Evolutionary conservation across 495 filamentous ascomycete genomes (phyloP).

Genomic region (Letharia lupina): DNA sequence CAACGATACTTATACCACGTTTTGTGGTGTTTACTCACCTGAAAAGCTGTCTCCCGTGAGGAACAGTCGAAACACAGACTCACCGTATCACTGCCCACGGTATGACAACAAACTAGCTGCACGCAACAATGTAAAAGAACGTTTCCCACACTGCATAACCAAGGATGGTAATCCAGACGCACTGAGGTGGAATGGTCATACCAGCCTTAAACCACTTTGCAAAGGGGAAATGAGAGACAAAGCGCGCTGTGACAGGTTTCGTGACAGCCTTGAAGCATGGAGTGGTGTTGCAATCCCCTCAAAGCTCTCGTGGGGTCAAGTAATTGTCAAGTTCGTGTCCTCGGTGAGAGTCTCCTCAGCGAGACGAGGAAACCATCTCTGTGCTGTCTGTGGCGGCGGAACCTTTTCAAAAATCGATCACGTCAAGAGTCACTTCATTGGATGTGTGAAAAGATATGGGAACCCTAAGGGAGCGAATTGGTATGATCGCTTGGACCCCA

Average conservation of each 20-base stretch:
- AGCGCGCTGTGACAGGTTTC: background rate
- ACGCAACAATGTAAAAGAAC: fast-evolving
- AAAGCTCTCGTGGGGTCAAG: background rate
- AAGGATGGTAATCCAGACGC: background rate
- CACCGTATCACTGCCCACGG: background rate
- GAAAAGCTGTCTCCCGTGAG: background rate
- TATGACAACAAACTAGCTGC: background rate
- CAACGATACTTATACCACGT: background rate
- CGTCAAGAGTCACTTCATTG: background rate
- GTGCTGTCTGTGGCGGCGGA: background rate
- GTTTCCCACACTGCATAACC: background rate
- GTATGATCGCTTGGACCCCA: background rate
- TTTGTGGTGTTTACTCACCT: background rate
- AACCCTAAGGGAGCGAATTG: background rate
- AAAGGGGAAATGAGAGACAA: background rate
- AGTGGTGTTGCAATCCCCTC: background rate
- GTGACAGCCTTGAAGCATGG: background rate
- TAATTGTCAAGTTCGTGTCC: background rate
- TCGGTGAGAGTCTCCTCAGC: background rate
- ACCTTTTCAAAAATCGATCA: background rate
- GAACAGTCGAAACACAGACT: background rate
- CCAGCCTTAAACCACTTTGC: background rate
- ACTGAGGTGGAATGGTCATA: background rate
- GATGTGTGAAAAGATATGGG: background rate
- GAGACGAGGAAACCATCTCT: background rate